Base-by-base conservation (phyloP, 352 stramenopile species). In the Pythium grandisporangium region DNA sequence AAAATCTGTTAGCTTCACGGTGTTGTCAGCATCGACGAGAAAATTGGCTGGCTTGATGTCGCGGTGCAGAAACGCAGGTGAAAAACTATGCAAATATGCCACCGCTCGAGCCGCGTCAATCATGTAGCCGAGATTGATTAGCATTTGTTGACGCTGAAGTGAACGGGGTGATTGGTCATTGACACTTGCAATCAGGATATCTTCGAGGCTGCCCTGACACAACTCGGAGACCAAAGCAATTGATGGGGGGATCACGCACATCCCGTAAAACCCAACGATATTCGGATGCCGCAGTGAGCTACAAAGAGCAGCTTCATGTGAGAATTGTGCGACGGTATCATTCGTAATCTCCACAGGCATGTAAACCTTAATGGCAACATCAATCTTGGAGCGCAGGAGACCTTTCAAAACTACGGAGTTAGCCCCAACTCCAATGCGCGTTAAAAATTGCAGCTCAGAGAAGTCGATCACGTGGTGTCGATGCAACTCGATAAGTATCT, bases 231-330 rank as follows among this genome's bases (percentile, higher is more conserved):
- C 68, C 1, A 91, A 38, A 26, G 71, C 86, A 24, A 91, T 78
- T 10, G 74, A 85, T 1, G 77, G 72, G 11, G 75, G 75, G 16
- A 59, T 82, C 12, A 92, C 69, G 37, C 79, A 93, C 68, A 93
- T 83, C 19, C 76, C 79, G 35, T 85, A 83, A 52, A 93, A 93
- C 43, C 65, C 72, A 46, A 87, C 69, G 33, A 93, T 77, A 49
- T 93, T 93, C 1, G 79, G 72, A 39, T 91, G 77, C 26, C 78
- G 54, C 4, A 91, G 56, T 13, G 72, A 62, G 6, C 70, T 67
- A 46, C 72, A 92, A 6, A 92, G 49, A 2, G 74, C 78, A 7
- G 75, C 78, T 45, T 89, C 78, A 21, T 92, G 75, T 4, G 75
- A 89, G 35, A 89, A 92, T 42, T 78, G 73, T n/a, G 71, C 73